Evolutionary conservation across 495 filamentous ascomycete genomes (phyloP).

Genomic region (Aspergillus bridgeri): DNA sequence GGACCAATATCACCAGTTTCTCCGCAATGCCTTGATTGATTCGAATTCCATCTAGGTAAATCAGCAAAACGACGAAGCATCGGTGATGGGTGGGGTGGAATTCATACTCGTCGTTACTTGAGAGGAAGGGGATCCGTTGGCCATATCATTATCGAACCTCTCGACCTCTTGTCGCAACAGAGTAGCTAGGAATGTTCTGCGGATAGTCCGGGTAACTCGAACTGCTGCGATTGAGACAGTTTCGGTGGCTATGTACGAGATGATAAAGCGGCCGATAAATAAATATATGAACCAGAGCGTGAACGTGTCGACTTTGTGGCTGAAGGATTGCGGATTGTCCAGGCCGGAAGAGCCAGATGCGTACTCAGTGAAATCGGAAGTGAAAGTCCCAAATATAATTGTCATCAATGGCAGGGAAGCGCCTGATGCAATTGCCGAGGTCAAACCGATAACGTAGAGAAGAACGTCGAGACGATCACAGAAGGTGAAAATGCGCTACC

Average conservation of each 20-base stretch:
- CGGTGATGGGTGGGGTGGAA: not conserved
- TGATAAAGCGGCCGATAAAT: not conserved
- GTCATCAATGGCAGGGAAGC: too few relatives aligned
- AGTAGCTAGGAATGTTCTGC: not conserved
- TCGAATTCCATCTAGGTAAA: constrained; percentile 19
- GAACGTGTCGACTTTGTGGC: too few relatives aligned
- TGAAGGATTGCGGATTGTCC: too few relatives aligned
- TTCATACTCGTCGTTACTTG: not conserved
- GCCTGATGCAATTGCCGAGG: too few relatives aligned
- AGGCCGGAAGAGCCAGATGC: too few relatives aligned
- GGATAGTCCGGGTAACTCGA: not conserved
- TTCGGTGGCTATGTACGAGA: not conserved
- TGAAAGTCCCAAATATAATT: too few relatives aligned
- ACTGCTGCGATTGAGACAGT: not conserved
- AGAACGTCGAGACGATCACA: too few relatives aligned
- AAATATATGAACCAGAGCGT: not conserved
- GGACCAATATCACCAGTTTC: constrained; percentile 42
- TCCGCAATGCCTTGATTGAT: constrained; percentile 39
- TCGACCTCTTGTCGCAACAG: not conserved
- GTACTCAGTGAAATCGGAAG: too few relatives aligned
- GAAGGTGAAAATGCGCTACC: too few relatives aligned
- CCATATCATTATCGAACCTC: not conserved
- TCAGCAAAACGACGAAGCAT: not conserved
- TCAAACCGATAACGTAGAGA: too few relatives aligned
- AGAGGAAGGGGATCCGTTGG: not conserved